A percentile compares a stretch with the other conserved stretches of the same genome.
Evolutionary conservation across 305 asterid genomes (phyloP).

Genomic region (Fraxinus paxiana): DNA sequence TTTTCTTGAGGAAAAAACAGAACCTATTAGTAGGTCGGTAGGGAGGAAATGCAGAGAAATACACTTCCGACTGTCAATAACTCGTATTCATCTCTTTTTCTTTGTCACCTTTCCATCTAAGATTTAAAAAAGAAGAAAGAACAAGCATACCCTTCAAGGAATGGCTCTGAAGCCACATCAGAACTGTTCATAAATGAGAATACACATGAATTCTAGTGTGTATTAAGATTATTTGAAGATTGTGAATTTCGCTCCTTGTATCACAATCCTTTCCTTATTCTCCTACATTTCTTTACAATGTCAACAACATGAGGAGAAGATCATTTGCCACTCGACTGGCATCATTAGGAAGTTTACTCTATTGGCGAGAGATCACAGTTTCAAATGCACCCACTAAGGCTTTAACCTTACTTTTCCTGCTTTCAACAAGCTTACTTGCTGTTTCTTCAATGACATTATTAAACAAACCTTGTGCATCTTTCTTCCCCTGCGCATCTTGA

Average conservation of each 20-base stretch:
- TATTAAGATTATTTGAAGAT: constrained; percentile 18
- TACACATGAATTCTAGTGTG: constrained; percentile 14
- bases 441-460: constrained; percentile 88
- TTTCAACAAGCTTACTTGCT: constrained; percentile 79
- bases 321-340: constrained; percentile 28
- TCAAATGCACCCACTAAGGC: constrained; percentile 95
- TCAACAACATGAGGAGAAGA: constrained; percentile 16
- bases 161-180: constrained; percentile 13
- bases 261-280: constrained; percentile 23
- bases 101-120: constrained; percentile 26
- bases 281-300: background rate
- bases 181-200: constrained; percentile 21
- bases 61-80: constrained; percentile 19
- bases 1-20: constrained; percentile 8
- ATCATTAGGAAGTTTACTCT: constrained; percentile 49
- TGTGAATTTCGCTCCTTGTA: constrained; percentile 19
- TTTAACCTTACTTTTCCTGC: constrained; percentile 83
- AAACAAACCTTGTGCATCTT: constrained; percentile 67
- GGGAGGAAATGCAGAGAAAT: constrained; percentile 21
- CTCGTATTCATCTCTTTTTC: constrained; percentile 11
- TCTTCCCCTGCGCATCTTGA: constrained; percentile 64
- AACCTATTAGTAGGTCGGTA: constrained; percentile 8
- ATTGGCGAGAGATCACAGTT: constrained; percentile 83
- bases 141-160: constrained; percentile 20
- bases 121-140: constrained; percentile 31